Evolutionary conservation across 441 rosid genomes (phyloP).

Genomic region (Adansonia rubrostipa): DNA sequence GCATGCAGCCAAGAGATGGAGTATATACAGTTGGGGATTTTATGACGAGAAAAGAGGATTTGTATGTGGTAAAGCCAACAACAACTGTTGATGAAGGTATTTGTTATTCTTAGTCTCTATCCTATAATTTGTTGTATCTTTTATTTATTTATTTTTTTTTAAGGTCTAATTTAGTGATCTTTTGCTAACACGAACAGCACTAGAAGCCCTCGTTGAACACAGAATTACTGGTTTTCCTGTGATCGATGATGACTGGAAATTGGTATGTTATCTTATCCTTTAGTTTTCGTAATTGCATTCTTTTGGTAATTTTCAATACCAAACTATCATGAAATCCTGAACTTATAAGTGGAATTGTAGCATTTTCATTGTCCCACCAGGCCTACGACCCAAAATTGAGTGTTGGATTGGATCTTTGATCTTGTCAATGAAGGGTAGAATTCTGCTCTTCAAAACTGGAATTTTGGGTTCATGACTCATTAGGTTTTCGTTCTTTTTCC

Average conservation of each 20-base stretch:
- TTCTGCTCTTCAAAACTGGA: background rate
- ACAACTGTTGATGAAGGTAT: conserved; percentile 88
- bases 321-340: background rate
- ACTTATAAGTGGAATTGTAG: background rate
- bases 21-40: conserved; percentile 86
- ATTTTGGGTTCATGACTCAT: background rate
- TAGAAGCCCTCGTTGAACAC: conserved; percentile 69
- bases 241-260: conserved; percentile 79
- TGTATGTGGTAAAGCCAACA: conserved; percentile 74
- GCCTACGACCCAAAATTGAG: background rate
- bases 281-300: background rate
- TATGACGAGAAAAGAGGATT: conserved; percentile 74
- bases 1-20: conserved; percentile 63
- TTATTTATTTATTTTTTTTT: background rate
- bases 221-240: conserved; percentile 94
- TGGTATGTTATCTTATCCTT: conserved; percentile 49
- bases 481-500: background rate
- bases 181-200: conserved; percentile 46
- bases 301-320: background rate
- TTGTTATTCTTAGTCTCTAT: conserved; percentile 16
- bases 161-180: background rate
- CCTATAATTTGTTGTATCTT: background rate
- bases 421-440: background rate
- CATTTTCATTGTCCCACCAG: background rate
- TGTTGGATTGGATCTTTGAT: background rate